Base-by-base conservation (phyloP, 768 basidiomycete genomes). In the Pleurotus sapidus region DNA sequence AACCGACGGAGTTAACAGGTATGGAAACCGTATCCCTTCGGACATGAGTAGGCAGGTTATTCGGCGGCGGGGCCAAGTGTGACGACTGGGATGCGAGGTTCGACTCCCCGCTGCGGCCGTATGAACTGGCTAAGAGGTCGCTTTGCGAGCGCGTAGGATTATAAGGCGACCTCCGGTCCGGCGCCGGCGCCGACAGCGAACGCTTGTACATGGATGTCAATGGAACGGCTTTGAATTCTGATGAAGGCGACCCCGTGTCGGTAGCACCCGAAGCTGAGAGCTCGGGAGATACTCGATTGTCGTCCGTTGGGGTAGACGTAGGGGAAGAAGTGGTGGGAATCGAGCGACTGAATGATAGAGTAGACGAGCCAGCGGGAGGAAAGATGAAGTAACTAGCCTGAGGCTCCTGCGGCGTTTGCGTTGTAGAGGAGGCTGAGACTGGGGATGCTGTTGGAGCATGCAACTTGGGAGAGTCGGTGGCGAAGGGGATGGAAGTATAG, bases 171-270 rank as follows among this genome's bases (percentile, higher is more conserved):
- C 49, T 24, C 27, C 49, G 23, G 5, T 34, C 11, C 4, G 67
- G 58, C 1, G 75, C 79, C 3, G 82, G 82, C 6, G 79, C 81
- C 38, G 87, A 87, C 3, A 81, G 72, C 9, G 84, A 83, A 53
- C 87, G 84, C 67, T 78, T 86, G 74, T 81, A 84, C 83, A 86
- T 82, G 50, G 84, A 77, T 3, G 84, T 84, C 25, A 87, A 77
- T 3, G 84, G 80, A 23, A 83, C 72, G 27, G 23, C 15, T 24
- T n/a, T 23, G 39, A 54, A 54, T 23, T 39, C 15, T 15, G 38
- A 24, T 1, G 34, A 18, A 3, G 38, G 20, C 42, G 42, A n/a
- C 8, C 11, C 30, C 1, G 30, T 7, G 30, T 34, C 30, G 3
- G 30, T 34, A 2, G 9, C 30, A 34, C 30, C 30, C 9, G 30